Evolutionary conservation across 305 asterid species (phyloP).

Genomic region (Rubia tinctorum): DNA sequence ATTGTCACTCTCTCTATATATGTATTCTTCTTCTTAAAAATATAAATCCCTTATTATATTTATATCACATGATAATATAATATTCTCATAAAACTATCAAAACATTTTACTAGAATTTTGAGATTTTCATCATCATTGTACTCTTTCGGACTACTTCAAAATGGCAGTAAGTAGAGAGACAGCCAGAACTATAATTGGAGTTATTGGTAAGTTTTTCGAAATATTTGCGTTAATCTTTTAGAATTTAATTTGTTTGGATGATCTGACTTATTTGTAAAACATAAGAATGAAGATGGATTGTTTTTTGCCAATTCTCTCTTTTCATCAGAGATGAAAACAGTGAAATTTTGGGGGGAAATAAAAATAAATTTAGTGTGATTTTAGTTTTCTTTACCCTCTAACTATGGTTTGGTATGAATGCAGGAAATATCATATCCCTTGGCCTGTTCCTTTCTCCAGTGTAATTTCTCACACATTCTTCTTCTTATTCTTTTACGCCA

Average conservation of each 20-base stretch:
- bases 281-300: too few species aligned
- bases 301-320: too few species aligned
- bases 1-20: not conserved
- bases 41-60: not conserved
- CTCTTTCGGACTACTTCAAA: not conserved
- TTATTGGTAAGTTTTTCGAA: conserved; percentile 42
- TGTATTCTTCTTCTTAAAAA: not conserved
- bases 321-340: too few species aligned
- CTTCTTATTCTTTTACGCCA: too few species aligned
- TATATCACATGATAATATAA: not conserved
- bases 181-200: conserved; percentile 45
- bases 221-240: not conserved
- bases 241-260: not conserved
- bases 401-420: conserved; percentile 15
- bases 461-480: conserved; percentile 27
- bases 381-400: not conserved
- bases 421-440: conserved; percentile 71
- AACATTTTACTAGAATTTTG: not conserved
- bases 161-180: conserved; percentile 29
- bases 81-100: not conserved
- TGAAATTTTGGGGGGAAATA: too few species aligned
- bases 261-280: not conserved
- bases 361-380: too few species aligned
- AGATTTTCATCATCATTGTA: not conserved
- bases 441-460: conserved; percentile 57